Evolutionary conservation across 176 grass and related monocot genomes (phyloP), one percentile per base, ranked within the genome.

Genomic region (Triticum monococcum): DNA sequence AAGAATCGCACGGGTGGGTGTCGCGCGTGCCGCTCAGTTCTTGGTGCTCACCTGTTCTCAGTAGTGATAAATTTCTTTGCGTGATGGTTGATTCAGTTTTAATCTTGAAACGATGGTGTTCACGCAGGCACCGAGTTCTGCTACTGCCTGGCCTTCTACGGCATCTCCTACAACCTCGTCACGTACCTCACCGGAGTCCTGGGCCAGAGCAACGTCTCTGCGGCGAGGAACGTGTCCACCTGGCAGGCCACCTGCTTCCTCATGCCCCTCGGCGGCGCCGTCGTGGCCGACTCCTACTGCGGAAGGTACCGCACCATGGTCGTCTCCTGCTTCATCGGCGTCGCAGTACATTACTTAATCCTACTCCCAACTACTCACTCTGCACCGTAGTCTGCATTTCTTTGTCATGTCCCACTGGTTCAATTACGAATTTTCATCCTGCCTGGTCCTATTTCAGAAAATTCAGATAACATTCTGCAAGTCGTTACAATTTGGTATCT

Each of bases 231-330:
- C 63, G 83, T 85, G 72, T 81, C 90, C 5, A 79, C 38, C 7
- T 92, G 87, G 87, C 77, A 88, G 77, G 90, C 86, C 78, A 83
- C 90, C 32, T 89, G 87, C 79, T 92, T 85, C 45, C 61, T 89
- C 25, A 70, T 57, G 38, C 68, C 90, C 36, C 40, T 92, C 64
- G 66, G 81, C 45, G 90, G 90, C 10, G 87, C 90, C 70, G 33
- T 83, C 62, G 24, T 89, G 5, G 90, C 90, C 4, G 90, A 92
- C 65, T 84, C 90, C 48, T 79, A 79, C 57, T 89, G 87, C 64
- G 90, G 90, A 73, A 86, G 85, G 76, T 86, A 89, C 57, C 85
- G 84, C 35, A 89, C 90, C 41, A 83, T 88, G 68, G 52, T 84
- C 38, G 45, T 48, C 64, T 78, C 75, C 69, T 60, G 72, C 45